phyloP scores from a whole-genome alignment of 148 eudicot genomes.

The Vaccinium vitisidaea region DNA sequence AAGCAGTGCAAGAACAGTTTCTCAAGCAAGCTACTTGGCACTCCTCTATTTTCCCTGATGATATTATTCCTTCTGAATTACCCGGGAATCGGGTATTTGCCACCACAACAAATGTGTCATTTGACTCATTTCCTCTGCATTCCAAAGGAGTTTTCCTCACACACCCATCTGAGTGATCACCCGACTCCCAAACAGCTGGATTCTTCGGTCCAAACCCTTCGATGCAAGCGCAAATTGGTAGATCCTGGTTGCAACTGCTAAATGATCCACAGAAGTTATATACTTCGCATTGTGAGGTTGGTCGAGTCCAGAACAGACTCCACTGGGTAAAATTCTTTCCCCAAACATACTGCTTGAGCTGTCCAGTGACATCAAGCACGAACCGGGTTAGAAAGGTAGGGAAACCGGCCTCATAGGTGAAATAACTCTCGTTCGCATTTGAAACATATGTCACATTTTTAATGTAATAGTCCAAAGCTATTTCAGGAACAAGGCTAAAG shows the following conservation, averaged over 20 bases:
- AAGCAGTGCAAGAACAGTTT: background rate
- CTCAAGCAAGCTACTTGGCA: conserved; percentile 7
- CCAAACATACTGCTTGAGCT: background rate
- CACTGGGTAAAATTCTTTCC: background rate
- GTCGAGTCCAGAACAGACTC: background rate
- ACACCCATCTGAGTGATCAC: conserved; percentile 3
- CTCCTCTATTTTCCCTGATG: background rate
- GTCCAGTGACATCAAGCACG: background rate
- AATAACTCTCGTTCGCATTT: background rate
- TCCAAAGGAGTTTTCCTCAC: background rate
- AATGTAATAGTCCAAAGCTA: background rate
- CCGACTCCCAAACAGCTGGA: background rate
- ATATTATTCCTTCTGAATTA: background rate
- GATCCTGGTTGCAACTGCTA: background rate
- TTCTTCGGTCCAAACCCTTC: background rate
- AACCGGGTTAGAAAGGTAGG: background rate
- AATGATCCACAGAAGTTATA: background rate
- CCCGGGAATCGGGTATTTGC: background rate
- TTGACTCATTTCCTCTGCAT: background rate
- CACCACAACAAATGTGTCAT: background rate
- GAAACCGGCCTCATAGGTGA: background rate
- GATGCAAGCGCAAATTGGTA: background rate
- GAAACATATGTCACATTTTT: background rate
- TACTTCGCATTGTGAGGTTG: background rate
- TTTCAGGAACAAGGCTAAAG: background rate